phyloP scores from a whole-genome alignment of 371 early-diverging fungal species.

The Circinella minor region DNA sequence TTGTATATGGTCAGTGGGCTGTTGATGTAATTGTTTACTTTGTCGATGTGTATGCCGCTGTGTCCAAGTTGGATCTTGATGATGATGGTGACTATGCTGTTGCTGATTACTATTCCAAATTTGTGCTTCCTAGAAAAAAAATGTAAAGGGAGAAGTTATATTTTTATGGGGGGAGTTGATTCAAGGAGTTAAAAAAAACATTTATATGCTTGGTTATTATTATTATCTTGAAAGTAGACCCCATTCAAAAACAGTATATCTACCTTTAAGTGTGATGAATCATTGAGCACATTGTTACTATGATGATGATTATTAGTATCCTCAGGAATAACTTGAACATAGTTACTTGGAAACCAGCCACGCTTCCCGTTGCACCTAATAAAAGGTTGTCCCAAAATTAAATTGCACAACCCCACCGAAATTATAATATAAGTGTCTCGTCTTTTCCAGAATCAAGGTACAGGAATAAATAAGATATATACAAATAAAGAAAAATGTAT shows the following conservation, averaged over 20 bases:
- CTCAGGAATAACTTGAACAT: constrained; percentile 60
- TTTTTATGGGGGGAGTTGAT: neutral
- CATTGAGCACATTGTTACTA: constrained; percentile 14
- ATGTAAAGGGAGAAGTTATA: neutral
- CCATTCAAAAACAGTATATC: neutral
- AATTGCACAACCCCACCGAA: constrained; percentile 6
- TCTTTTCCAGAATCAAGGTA: neutral
- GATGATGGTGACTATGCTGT: neutral
- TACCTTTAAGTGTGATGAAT: constrained; percentile 15
- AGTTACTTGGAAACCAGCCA: constrained; percentile 93
- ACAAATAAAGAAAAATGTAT: too few relatives aligned
- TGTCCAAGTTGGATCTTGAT: neutral
- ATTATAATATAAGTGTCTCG: neutral
- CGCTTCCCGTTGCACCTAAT: constrained; percentile 63
- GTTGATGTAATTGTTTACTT: constrained; percentile 13
- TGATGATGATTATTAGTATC: constrained; percentile 14
- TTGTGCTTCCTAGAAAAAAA: constrained; percentile 11
- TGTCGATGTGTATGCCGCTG: constrained; percentile 14
- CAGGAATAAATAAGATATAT: too few relatives aligned
- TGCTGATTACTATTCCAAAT: constrained; percentile 3
- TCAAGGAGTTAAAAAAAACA: neutral
- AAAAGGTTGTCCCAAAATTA: constrained; percentile 1
- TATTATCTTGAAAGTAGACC: too few relatives aligned
- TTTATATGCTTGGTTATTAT: neutral
- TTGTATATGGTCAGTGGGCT: constrained; percentile 6